These are phyloP conservation scores for Pelargonium fulgidum DNA, from an alignment of 441 rosid species.

Conservation along the genomic window DNA sequence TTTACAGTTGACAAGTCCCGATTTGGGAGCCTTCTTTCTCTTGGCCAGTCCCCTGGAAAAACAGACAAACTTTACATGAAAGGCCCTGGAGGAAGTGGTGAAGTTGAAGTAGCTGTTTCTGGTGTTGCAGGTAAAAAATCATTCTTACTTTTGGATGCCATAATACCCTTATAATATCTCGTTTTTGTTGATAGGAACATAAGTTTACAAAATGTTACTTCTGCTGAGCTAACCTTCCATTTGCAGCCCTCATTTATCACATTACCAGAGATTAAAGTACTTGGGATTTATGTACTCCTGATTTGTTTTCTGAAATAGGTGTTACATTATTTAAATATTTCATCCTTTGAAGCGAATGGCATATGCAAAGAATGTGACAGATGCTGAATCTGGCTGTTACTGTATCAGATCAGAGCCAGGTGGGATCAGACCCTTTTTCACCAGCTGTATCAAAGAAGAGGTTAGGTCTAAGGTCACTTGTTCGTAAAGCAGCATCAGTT, in stretches of 20 bases:
- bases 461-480: constrained; percentile 69
- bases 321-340: constrained; percentile 7
- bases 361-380: constrained; percentile 13
- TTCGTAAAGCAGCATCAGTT: constrained; percentile 80
- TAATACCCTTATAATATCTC: too few species aligned
- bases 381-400: constrained; percentile 19
- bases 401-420: constrained; percentile 83
- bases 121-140: constrained; percentile 62
- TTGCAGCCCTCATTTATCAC: not conserved
- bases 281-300: too few species aligned
- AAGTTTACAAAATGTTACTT: not conserved
- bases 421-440: constrained; percentile 68
- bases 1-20: constrained; percentile 67
- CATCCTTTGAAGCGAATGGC: constrained; percentile 15
- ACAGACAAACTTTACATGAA: constrained; percentile 83
- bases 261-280: too few species aligned
- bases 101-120: constrained; percentile 97
- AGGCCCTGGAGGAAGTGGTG: constrained; percentile 99
- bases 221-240: not conserved
- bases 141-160: not conserved
- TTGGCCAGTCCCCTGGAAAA: constrained; percentile 66
- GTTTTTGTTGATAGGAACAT: too few species aligned
- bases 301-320: constrained; percentile 7
- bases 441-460: constrained; percentile 72
- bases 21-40: constrained; percentile 70